These are phyloP conservation scores for Pseudomassariella vexata DNA, from an alignment of 2,329 filamentous ascomycete species.

Conservation along the genomic window DNA sequence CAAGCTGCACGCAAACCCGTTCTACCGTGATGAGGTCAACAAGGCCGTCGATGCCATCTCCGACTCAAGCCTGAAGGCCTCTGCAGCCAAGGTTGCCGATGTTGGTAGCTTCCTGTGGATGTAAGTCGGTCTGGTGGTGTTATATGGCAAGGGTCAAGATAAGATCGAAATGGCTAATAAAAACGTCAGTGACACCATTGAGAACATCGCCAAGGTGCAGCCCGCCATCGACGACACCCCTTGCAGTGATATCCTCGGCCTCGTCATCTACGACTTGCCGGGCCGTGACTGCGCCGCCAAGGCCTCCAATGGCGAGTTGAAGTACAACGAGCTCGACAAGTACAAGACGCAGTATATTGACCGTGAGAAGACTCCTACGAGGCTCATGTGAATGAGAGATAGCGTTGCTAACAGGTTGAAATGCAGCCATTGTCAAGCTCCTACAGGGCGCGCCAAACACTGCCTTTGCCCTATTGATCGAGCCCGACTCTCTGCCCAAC, in stretches of 20 bases:
- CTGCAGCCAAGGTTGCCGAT: slow-evolving; percentile 45
- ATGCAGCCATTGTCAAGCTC: slow-evolving; percentile 34
- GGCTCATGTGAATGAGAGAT: too few relatives aligned
- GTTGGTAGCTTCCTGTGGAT: slow-evolving; percentile 51
- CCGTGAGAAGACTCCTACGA: slow-evolving; percentile 18
- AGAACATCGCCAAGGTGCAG: slow-evolving; percentile 44
- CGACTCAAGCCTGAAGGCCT: slow-evolving; percentile 46
- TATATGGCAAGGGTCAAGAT: neutral
- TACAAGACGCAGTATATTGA: slow-evolving; percentile 52
- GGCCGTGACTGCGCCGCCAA: slow-evolving; percentile 56
- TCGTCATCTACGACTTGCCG: slow-evolving; percentile 55
- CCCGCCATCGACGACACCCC: slow-evolving; percentile 41
- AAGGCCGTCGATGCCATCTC: slow-evolving; percentile 18
- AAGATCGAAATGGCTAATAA: slow-evolving; percentile 16
- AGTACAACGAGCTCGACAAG: slow-evolving; percentile 40
- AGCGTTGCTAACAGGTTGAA: neutral
- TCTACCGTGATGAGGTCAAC: slow-evolving; percentile 23
- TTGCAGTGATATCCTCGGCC: slow-evolving; percentile 31
- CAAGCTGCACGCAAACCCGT: slow-evolving; percentile 26
- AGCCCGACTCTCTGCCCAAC: slow-evolving; percentile 56
- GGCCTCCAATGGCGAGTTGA: slow-evolving; percentile 54
- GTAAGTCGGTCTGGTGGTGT: slow-evolving; percentile 23
- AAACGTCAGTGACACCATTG: slow-evolving; percentile 34
- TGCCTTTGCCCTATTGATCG: slow-evolving; percentile 40
- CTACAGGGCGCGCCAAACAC: slow-evolving; percentile 39